Conservation (phyloP, 345 rosid genomes). For the Euclidium syriacum region DNA sequence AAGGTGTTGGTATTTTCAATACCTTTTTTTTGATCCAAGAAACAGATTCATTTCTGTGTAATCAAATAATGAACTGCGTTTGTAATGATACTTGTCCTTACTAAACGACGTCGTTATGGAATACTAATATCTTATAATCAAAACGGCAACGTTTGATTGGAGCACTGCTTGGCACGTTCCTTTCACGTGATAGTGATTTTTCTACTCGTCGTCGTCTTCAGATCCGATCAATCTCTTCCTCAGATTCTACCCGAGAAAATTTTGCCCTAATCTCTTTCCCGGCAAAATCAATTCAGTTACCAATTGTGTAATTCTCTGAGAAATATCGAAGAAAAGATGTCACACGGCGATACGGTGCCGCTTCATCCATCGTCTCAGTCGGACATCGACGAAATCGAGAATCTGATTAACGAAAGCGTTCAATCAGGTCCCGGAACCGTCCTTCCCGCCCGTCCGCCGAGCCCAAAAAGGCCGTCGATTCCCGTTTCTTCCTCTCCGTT, state of each 20-base stretch:
- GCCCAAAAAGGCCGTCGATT: conserved; percentile 69
- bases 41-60: too few relatives aligned
- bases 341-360: conserved; percentile 75
- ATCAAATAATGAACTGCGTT: too few relatives aligned
- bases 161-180: background rate
- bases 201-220: background rate
- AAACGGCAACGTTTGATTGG: background rate
- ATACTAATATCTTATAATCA: too few relatives aligned
- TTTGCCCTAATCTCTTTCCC: background rate
- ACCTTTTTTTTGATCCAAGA: too few relatives aligned
- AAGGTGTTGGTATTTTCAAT: too few relatives aligned
- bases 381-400: conserved; percentile 96
- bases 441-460: conserved; percentile 71
- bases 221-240: conserved; percentile 6
- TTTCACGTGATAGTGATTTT: background rate
- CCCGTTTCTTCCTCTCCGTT: conserved; percentile 71
- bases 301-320: background rate
- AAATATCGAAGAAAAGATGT: conserved; percentile 31
- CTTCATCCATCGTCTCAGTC: conserved; percentile 80
- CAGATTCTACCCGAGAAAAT: background rate
- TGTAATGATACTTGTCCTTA: too few relatives aligned
- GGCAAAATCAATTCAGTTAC: background rate
- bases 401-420: conserved; percentile 65
- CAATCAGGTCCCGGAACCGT: conserved; percentile 61
- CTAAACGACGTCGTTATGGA: background rate